Evolutionary conservation across 176 grass and related monocot genomes (phyloP).

Genomic region (Aegilops tauschii): DNA sequence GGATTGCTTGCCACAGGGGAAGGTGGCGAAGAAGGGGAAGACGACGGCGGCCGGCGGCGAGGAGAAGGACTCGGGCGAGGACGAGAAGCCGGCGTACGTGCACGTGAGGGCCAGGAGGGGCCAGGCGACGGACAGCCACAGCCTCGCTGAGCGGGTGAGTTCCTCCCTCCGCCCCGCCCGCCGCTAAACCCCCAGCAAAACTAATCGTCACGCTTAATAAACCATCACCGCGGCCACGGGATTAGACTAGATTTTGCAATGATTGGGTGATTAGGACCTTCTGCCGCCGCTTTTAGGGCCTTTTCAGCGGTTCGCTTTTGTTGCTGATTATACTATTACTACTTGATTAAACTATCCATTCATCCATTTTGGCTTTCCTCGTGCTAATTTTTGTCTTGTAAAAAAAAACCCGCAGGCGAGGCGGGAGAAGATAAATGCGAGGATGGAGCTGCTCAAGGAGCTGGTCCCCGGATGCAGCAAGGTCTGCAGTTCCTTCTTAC

Average conservation of each 20-base stretch:
- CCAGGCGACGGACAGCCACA: slow-evolving; percentile 87
- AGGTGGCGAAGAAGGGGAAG: slow-evolving; percentile 61
- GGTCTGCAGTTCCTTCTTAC: slow-evolving; percentile 34
- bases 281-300: slow-evolving; percentile 4
- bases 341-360: slow-evolving; percentile 30
- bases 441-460: slow-evolving; percentile 93
- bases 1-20: slow-evolving; percentile 28
- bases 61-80: slow-evolving; percentile 31
- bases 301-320: slow-evolving; percentile 30
- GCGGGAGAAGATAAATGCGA: slow-evolving; percentile 83
- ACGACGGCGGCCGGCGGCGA: slow-evolving; percentile 21
- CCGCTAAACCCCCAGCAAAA: background rate
- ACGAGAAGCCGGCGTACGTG: slow-evolving; percentile 73
- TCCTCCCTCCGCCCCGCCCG: background rate
- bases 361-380: background rate
- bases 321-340: background rate
- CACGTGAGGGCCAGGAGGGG: slow-evolving; percentile 72
- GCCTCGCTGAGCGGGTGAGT: slow-evolving; percentile 81
- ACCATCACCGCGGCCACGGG: background rate
- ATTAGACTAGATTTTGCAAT: slow-evolving; percentile 23
- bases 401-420: slow-evolving; percentile 39
- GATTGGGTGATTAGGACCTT: slow-evolving; percentile 47
- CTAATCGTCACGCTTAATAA: background rate
- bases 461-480: slow-evolving; percentile 88
- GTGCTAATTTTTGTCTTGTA: background rate